phyloP scores from a whole-genome alignment of 768 basidiomycete genomes.

The Rubroboletus satanas region DNA sequence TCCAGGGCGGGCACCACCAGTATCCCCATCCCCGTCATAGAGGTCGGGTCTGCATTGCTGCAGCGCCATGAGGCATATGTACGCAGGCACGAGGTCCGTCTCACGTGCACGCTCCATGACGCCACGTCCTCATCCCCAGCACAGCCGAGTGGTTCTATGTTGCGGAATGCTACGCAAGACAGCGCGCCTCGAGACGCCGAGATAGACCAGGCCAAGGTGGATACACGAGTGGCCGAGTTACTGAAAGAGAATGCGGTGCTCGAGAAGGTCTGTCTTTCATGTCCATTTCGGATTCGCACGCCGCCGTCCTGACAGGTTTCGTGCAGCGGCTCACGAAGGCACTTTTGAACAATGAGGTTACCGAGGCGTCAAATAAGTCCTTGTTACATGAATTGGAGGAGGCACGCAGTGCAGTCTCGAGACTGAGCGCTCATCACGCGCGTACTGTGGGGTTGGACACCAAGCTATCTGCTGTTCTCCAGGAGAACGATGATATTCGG shows the following conservation, averaged over 20 bases:
- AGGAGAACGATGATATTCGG: conserved; percentile 78
- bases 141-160: conserved; percentile 15
- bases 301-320: conserved; percentile 5
- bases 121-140: conserved; percentile 12
- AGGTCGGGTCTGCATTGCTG: conserved; percentile 86
- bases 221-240: conserved; percentile 34
- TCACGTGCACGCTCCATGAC: conserved; percentile 6
- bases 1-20: background rate
- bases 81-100: conserved; percentile 60
- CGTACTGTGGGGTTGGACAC: conserved; percentile 70
- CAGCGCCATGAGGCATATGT: conserved; percentile 86
- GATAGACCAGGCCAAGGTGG: conserved; percentile 23
- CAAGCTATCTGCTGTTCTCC: conserved; percentile 57
- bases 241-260: conserved; percentile 57
- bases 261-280: conserved; percentile 36
- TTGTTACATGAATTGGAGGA: conserved; percentile 73
- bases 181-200: conserved; percentile 3
- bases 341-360: conserved; percentile 74
- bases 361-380: conserved; percentile 74
- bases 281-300: background rate
- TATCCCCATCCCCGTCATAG: conserved; percentile 36
- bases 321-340: conserved; percentile 72
- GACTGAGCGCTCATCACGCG: conserved; percentile 65
- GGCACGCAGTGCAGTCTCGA: conserved; percentile 60
- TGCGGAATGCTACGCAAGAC: conserved; percentile 15